Base-by-base conservation (phyloP, 2,329 filamentous ascomycete genomes). In the Colletotrichum sp. region DNA sequence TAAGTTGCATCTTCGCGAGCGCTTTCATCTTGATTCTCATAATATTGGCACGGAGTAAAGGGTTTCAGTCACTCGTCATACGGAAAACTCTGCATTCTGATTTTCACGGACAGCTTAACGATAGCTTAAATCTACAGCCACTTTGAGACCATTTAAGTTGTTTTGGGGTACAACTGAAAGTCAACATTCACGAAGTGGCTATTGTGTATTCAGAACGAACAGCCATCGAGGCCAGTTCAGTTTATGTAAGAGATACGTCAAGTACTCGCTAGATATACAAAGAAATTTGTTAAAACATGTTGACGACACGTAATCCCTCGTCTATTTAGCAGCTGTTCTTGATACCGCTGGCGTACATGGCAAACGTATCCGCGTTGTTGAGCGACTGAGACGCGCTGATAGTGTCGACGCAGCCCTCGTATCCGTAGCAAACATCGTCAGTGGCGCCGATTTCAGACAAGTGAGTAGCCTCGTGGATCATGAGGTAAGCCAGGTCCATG, bases 391-490 rank as follows among this genome's bases (percentile, higher is more conserved):
- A 15, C 10, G 74, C 59, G 52, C 55, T 66, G n/a, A 78, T 65
- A 18, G 44, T 59, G 26, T 68, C 62, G 49, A 78, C 59, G 26
- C 55, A 71, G 36, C 73, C 62, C 57, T 84, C 86, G 49, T 78
- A 78, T 12, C 77, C 75, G 69, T 78, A 78, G 44, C 73, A 76
- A 32, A 78, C 78, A 26, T 77, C 75, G 9, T 68, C 60, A 12
- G 92, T 94, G 9, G 91, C 90, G 69, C 90, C 90, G 76, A 83
- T 84, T 87, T 81, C 88, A 84, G n/a, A 89, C 87, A 89, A 78
- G 81, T 94, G 93, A 7, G 92, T 93, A 79, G 88, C 86, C 86
- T 94, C 93, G 80, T 95, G 93, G 16, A 95, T 82, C 32, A 89
- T 88, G 16, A 92, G 94, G 16, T 89, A 93, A 5, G 90, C 90